These are phyloP conservation scores for Aureobasidium zeae DNA, from an alignment of 2,329 filamentous ascomycete genomes.

Conservation along the genomic window DNA sequence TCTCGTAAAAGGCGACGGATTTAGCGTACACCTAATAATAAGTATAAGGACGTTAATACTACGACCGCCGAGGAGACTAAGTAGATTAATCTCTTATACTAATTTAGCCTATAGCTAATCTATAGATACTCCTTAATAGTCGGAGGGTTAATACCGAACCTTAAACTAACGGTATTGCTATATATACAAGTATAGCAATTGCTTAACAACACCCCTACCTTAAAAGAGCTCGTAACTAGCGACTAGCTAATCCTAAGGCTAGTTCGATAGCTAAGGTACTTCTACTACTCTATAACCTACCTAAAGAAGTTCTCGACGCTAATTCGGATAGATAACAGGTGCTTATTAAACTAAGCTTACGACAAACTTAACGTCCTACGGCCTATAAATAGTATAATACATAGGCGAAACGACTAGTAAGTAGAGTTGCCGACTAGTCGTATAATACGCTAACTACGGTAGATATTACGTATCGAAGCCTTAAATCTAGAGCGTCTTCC, in stretches of 20 bases:
- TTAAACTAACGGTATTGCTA: background rate
- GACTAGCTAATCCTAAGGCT: background rate
- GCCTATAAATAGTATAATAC: no score
- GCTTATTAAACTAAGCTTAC: background rate
- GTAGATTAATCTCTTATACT: no score
- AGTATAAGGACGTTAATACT: no score
- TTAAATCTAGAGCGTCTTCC: background rate
- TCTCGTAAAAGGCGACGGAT: no score
- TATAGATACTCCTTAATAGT: no score
- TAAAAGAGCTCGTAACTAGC: background rate
- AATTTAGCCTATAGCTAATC: no score
- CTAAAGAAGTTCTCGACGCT: slow-evolving; percentile 1
- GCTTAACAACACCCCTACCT: background rate
- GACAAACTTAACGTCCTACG: background rate
- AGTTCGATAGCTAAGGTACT: background rate
- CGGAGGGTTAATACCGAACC: background rate
- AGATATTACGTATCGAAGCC: background rate
- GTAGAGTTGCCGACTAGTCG: no score
- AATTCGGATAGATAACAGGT: background rate
- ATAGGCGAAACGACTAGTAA: no score
- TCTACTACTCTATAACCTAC: background rate
- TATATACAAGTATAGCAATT: background rate
- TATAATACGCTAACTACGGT: no score
- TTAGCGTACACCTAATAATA: no score
- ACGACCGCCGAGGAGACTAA: no score